Evolutionary conservation across 208 protist genomes (phyloP).

Genomic region (Leishmania amazonensis): DNA sequence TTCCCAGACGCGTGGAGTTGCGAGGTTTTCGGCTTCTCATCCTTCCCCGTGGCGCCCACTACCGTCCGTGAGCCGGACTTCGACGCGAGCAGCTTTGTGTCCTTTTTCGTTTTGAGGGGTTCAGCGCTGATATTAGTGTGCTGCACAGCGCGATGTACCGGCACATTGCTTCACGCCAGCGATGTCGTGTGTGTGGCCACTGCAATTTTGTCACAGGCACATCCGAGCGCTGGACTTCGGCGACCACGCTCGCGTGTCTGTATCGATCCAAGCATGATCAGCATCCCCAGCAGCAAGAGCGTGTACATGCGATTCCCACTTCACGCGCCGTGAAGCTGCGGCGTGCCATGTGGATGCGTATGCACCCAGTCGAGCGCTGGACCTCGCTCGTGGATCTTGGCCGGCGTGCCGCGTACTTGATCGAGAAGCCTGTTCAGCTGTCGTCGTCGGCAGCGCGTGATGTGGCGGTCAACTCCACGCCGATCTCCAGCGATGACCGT

Average conservation of each 20-base stretch:
- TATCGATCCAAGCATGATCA: neutral
- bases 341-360: slow-evolving; percentile 52
- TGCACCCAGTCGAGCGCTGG: slow-evolving; percentile 78
- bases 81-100: no score
- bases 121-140: neutral
- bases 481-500: neutral
- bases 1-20: neutral
- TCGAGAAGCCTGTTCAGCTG: slow-evolving; percentile 26
- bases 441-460: neutral
- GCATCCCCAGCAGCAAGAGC: neutral
- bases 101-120: no score
- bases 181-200: neutral
- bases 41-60: neutral
- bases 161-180: neutral
- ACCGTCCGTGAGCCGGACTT: neutral
- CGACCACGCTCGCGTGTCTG: neutral
- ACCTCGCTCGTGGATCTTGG: slow-evolving; percentile 70
- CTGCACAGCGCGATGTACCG: neutral
- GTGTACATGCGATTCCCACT: neutral
- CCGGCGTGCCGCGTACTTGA: slow-evolving; percentile 48
- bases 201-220: neutral
- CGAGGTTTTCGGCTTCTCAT: neutral
- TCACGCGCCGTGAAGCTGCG: slow-evolving; percentile 24
- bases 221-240: neutral
- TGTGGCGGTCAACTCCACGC: neutral